Evolutionary conservation across 129 eudicot species (phyloP).

Genomic region (Pittosporum tobira): DNA sequence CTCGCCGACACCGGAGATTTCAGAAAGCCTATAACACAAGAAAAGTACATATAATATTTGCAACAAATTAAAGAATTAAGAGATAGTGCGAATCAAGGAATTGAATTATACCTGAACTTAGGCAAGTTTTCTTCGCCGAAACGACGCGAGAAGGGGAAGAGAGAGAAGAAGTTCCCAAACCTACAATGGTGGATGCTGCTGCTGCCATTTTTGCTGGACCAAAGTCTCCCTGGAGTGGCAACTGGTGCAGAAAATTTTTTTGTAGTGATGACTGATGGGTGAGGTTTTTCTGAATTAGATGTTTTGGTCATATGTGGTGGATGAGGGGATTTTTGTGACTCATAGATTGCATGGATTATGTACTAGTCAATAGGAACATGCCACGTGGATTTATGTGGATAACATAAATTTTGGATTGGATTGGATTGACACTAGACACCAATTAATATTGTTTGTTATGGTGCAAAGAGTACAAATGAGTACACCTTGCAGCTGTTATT

Average conservation of each 20-base stretch:
- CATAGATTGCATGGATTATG: slow-evolving; percentile 45
- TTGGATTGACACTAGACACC: slow-evolving; percentile 3
- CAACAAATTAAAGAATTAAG: not conserved
- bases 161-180: slow-evolving; percentile 69
- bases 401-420: slow-evolving; percentile 23
- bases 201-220: slow-evolving; percentile 45
- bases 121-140: slow-evolving; percentile 35
- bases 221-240: not conserved
- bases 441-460: not conserved
- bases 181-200: slow-evolving; percentile 57
- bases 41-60: not conserved
- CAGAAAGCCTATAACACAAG: slow-evolving; percentile 43
- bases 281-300: not conserved
- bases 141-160: slow-evolving; percentile 29
- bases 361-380: slow-evolving; percentile 38
- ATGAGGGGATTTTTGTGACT: slow-evolving; percentile 12
- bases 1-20: slow-evolving; percentile 38
- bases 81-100: not conserved
- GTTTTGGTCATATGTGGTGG: slow-evolving; percentile 32
- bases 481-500: too few species aligned
- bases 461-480: too few species aligned
- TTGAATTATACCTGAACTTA: slow-evolving; percentile 34
- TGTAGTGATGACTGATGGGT: not conserved
- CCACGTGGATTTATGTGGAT: slow-evolving; percentile 67
- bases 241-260: not conserved